These are phyloP conservation scores for Mycena venus DNA, from an alignment of 768 basidiomycete genomes.

Conservation along the genomic window DNA sequence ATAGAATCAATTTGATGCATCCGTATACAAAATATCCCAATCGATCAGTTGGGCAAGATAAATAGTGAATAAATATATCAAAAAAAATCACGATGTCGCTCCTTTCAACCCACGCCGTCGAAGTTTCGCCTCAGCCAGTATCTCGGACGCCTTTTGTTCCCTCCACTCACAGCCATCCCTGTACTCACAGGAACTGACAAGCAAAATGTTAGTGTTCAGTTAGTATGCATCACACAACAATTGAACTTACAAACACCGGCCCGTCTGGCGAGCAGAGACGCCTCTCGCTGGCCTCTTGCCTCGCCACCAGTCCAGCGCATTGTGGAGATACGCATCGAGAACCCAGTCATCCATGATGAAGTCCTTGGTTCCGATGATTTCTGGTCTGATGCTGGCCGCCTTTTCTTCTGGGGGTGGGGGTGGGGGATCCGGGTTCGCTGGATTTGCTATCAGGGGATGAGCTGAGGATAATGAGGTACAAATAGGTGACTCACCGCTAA, in stretches of 20 bases:
- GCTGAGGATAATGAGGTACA: not conserved
- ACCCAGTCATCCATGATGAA: slow-evolving; percentile 68
- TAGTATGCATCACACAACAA: not conserved
- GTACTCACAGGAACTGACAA: slow-evolving; percentile 78
- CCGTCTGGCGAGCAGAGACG: slow-evolving; percentile 69
- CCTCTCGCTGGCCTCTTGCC: slow-evolving; percentile 79
- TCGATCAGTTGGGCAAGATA: not conserved
- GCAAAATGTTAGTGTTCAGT: slow-evolving; percentile 14
- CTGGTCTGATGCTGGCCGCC: slow-evolving; percentile 1
- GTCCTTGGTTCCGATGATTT: slow-evolving; percentile 74
- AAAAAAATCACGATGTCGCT: not conserved
- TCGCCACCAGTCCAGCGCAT: slow-evolving; percentile 81
- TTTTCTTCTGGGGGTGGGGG: not conserved
- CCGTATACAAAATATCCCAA: no score
- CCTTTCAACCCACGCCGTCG: not conserved
- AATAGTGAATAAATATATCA: not conserved
- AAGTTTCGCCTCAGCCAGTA: slow-evolving; percentile 53
- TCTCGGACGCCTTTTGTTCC: slow-evolving; percentile 63
- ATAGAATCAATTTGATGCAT: no score
- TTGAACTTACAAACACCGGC: slow-evolving; percentile 75
- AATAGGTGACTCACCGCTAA: not conserved
- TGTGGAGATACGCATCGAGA: slow-evolving; percentile 67
- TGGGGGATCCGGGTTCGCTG: not conserved
- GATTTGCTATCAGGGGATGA: not conserved
- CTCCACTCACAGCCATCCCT: slow-evolving; percentile 86